A percentile compares a stretch with the other conserved stretches of the same genome.
These are phyloP conservation scores for Diutina sp. DNA, from an alignment of 1,139 yeast genomes.

Conservation along the genomic window DNA sequence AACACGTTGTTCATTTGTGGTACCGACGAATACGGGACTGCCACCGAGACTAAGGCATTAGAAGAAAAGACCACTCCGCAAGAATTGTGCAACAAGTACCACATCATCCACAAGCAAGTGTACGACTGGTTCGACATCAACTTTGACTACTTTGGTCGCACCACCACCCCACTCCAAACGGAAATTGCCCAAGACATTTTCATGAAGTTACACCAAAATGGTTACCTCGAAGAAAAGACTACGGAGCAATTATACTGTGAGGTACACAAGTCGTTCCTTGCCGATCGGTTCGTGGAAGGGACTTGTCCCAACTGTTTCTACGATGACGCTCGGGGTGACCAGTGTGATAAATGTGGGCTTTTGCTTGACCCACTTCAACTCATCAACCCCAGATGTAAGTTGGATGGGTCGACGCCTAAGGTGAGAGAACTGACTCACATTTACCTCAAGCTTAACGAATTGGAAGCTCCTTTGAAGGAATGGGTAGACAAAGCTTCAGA, in stretches of 20 bases:
- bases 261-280: constrained; percentile 78
- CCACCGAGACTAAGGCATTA: constrained; percentile 95
- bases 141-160: constrained; percentile 92
- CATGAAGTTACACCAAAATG: constrained; percentile 58
- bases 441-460: constrained; percentile 69
- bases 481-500: constrained; percentile 64
- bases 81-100: constrained; percentile 83
- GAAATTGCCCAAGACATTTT: constrained; percentile 93
- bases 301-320: constrained; percentile 91
- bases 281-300: constrained; percentile 96
- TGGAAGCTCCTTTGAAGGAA: constrained; percentile 57
- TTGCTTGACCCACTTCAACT: constrained; percentile 86
- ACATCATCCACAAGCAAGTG: constrained; percentile 73
- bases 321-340: constrained; percentile 98
- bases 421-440: constrained; percentile 77
- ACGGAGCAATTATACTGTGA: constrained; percentile 89
- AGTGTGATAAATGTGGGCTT: constrained; percentile 93
- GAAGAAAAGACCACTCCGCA: constrained; percentile 86
- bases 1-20: constrained; percentile 86
- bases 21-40: constrained; percentile 98
- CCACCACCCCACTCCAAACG: constrained; percentile 85
- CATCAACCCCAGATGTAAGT: constrained; percentile 87
- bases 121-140: constrained; percentile 96
- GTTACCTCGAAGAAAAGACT: constrained; percentile 72
- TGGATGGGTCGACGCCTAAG: constrained; percentile 73